Conservation (phyloP, 305 asterid species). For the Fraxinus velutina region DNA sequence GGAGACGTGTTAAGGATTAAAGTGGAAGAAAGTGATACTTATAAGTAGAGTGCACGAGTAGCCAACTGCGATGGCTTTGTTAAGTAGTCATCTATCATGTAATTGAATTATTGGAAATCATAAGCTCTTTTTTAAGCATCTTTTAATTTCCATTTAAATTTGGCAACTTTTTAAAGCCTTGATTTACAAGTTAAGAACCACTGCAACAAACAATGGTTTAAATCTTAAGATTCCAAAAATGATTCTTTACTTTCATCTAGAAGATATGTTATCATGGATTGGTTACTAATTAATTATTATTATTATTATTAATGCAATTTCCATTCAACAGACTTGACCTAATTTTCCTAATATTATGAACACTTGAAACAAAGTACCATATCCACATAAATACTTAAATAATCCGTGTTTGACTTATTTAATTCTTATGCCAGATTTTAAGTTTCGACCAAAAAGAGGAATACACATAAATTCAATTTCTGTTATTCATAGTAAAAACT, state of each 20-base stretch:
- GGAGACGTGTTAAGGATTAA: neutral
- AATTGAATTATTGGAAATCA: slow-evolving; percentile 24
- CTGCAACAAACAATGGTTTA: slow-evolving; percentile 26
- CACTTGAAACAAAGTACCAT: neutral
- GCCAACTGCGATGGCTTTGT: slow-evolving; percentile 18
- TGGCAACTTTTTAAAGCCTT: slow-evolving; percentile 26
- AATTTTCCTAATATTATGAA: neutral
- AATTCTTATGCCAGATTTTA: neutral
- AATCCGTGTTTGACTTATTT: slow-evolving; percentile 18
- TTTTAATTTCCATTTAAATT: slow-evolving; percentile 11
- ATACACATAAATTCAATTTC: slow-evolving; percentile 12
- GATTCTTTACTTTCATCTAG: slow-evolving; percentile 31
- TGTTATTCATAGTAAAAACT: too few species aligned
- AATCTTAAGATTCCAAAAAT: slow-evolving; percentile 24
- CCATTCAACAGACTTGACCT: neutral
- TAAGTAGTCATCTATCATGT: slow-evolving; percentile 25
- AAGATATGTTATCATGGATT: slow-evolving; percentile 28
- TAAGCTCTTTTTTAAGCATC: slow-evolving; percentile 16
- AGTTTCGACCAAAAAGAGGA: slow-evolving; percentile 32
- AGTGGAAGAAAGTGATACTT: neutral
- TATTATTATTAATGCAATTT: neutral
- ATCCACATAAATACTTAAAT: neutral
- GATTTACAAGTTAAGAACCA: slow-evolving; percentile 50
- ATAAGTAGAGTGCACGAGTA: neutral
- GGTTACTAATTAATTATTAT: neutral